Conservation (phyloP, 2,329 filamentous ascomycete genomes). For the Dothistroma pini region DNA sequence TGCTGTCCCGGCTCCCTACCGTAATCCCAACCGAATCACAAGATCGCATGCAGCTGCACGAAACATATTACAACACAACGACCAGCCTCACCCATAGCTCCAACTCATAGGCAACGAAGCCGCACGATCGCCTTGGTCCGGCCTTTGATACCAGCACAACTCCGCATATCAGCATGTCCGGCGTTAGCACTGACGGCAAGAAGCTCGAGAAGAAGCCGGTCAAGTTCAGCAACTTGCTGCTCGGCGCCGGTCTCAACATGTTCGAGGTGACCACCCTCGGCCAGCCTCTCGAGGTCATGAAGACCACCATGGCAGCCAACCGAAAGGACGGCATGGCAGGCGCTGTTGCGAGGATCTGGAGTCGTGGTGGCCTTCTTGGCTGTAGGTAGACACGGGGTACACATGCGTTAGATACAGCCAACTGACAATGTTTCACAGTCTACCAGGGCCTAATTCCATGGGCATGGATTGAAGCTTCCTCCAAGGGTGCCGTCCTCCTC, state of each 20-base stretch:
- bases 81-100: neutral
- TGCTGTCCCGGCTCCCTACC: neutral
- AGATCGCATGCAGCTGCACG: neutral
- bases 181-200: constrained; percentile 28
- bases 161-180: constrained; percentile 45
- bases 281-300: constrained; percentile 92
- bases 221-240: constrained; percentile 98
- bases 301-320: constrained; percentile 99
- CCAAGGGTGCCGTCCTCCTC: constrained; percentile 97
- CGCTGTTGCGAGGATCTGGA: constrained; percentile 85
- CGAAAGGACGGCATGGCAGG: constrained; percentile 79
- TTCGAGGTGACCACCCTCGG: constrained; percentile 77
- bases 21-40: neutral
- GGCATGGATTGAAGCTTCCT: constrained; percentile 99
- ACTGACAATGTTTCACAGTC: constrained; percentile 54
- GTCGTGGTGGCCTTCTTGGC: constrained; percentile 85
- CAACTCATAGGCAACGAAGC: constrained; percentile 67
- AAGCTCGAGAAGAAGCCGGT: constrained; percentile 96
- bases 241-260: constrained; percentile 91
- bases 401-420: neutral
- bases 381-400: constrained; percentile 60
- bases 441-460: constrained; percentile 99
- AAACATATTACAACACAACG: neutral
- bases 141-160: constrained; percentile 45
- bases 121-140: constrained; percentile 94